Conservation (phyloP, 179 eudicot genomes). For the Nepenthes alata region DNA sequence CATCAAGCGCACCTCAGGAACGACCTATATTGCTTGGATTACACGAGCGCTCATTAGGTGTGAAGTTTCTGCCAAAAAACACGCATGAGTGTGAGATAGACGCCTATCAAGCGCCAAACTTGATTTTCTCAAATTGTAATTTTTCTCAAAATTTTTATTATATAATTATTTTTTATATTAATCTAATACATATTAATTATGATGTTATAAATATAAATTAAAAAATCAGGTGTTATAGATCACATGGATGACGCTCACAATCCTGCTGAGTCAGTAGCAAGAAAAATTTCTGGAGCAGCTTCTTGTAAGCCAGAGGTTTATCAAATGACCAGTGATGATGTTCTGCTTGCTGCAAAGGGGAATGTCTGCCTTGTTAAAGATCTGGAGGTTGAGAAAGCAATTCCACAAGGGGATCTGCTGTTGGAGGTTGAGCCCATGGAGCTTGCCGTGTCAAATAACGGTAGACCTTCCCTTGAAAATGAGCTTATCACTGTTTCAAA, state of each 20-base stretch:
- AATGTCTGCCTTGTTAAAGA: slow-evolving; percentile 15
- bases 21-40: no score
- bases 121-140: no score
- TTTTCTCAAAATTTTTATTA: no score
- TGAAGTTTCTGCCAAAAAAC: no score
- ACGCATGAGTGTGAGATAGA: no score
- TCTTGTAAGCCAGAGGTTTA: slow-evolving; percentile 19
- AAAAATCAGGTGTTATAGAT: no score
- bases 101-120: no score
- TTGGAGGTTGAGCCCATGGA: not conserved
- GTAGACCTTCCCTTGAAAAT: slow-evolving; percentile 13
- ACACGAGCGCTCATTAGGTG: no score
- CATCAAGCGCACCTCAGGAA: no score
- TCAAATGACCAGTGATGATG: slow-evolving; percentile 10
- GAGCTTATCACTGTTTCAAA: slow-evolving; percentile 13
- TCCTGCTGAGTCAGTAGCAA: slow-evolving; percentile 21
- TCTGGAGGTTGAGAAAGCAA: slow-evolving; percentile 14
- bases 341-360: slow-evolving; percentile 15
- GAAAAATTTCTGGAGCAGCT: slow-evolving; percentile 25
- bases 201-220: no score
- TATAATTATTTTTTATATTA: no score
- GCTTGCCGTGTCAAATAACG: slow-evolving; percentile 4
- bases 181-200: no score
- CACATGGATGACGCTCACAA: slow-evolving; percentile 54
- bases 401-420: slow-evolving; percentile 13